These are phyloP conservation scores for Biscogniauxia sp. DNA, from an alignment of 2,329 filamentous ascomycete species.

Conservation along the genomic window DNA sequence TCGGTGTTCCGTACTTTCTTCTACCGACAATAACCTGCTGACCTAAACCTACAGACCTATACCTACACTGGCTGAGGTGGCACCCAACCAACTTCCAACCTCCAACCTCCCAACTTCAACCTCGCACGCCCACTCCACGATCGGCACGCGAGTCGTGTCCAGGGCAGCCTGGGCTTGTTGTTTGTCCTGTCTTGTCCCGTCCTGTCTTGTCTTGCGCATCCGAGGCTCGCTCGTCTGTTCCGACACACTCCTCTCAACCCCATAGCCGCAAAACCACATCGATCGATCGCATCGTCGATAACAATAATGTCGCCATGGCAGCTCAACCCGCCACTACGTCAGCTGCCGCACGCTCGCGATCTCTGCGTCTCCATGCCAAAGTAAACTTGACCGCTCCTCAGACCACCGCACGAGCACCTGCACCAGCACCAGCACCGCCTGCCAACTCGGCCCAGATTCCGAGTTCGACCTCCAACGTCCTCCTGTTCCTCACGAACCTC, in stretches of 20 bases:
- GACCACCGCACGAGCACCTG: conserved; percentile 17
- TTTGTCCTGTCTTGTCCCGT: no score
- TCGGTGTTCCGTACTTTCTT: neutral
- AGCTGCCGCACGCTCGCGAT: conserved; percentile 27
- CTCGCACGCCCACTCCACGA: no score
- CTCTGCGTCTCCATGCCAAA: conserved; percentile 27
- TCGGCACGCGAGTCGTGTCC: no score
- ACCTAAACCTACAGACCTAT: no score
- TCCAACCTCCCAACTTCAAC: no score
- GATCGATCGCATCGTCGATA: conserved; percentile 4
- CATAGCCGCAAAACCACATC: conserved; percentile 20
- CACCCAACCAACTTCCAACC: no score
- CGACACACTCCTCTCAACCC: no score
- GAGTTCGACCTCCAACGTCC: conserved; percentile 50
- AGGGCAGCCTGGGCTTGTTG: no score
- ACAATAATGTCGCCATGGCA: conserved; percentile 34
- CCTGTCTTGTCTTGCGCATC: no score
- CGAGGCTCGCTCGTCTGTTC: no score
- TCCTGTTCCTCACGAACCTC: conserved; percentile 78
- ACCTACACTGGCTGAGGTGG: no score
- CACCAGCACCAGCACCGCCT: conserved; percentile 10
- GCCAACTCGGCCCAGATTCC: conserved; percentile 21
- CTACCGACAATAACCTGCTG: no score
- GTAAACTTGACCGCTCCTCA: conserved; percentile 29
- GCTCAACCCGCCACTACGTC: conserved; percentile 30